These are phyloP conservation scores for Conticribra guillardii DNA, from an alignment of 108 stramenopile species.

Conservation along the genomic window DNA sequence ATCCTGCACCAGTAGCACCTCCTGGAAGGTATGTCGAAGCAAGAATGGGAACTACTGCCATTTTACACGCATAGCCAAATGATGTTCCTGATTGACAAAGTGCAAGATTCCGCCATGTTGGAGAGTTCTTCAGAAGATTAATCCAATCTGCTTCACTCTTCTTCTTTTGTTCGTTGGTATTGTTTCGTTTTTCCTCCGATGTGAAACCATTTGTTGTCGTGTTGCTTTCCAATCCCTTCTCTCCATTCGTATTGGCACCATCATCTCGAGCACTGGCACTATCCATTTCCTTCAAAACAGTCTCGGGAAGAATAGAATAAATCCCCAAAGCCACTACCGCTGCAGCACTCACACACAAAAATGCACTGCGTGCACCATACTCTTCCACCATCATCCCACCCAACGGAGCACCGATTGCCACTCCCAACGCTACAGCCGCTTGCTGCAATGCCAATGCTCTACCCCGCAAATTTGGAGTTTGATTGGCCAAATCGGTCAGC, in stretches of 20 bases:
- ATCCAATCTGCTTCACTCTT: conserved; percentile 50
- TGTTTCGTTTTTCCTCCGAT: too few relatives aligned
- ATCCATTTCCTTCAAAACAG: conserved; percentile 18
- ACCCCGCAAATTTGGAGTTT: conserved; percentile 57
- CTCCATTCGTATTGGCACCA: neutral
- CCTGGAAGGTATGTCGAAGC: conserved; percentile 59
- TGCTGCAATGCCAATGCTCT: conserved; percentile 71
- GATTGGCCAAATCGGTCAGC: conserved; percentile 69
- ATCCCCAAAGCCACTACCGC: conserved; percentile 55
- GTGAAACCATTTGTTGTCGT: too few relatives aligned
- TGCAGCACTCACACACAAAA: conserved; percentile 75
- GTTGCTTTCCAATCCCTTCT: too few relatives aligned
- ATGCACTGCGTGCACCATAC: conserved; percentile 64
- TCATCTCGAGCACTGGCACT: too few relatives aligned
- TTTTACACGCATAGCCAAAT: conserved; percentile 81
- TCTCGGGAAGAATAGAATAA: conserved; percentile 75
- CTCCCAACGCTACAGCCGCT: conserved; percentile 66
- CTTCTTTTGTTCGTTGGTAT: neutral
- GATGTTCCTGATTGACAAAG: conserved; percentile 63
- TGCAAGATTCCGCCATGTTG: conserved; percentile 66
- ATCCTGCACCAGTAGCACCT: conserved; percentile 70
- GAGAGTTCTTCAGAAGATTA: conserved; percentile 45
- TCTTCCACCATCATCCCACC: conserved; percentile 69
- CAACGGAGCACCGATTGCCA: conserved; percentile 74
- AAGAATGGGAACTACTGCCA: conserved; percentile 72